These are phyloP conservation scores for Globisporangium carolinianum DNA, from an alignment of 352 stramenopile species.

Conservation along the genomic window DNA sequence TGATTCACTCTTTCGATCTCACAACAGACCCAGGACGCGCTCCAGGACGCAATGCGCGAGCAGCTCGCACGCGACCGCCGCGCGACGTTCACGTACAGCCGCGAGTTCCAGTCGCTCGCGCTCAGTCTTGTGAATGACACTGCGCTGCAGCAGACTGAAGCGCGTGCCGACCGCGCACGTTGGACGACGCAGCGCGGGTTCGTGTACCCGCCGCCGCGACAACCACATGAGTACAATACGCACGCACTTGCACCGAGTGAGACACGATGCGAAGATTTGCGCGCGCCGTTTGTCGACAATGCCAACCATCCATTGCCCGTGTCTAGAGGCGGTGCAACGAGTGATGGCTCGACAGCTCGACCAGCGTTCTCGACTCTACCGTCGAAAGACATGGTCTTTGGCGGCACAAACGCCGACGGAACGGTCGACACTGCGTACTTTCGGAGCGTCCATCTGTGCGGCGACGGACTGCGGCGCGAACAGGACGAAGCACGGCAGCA, in stretches of 20 bases:
- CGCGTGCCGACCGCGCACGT: slow-evolving; percentile 34
- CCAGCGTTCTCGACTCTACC: slow-evolving; percentile 74
- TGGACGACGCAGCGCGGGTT: slow-evolving; percentile 88
- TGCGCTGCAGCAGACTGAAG: slow-evolving; percentile 41
- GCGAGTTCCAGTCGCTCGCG: slow-evolving; percentile 83
- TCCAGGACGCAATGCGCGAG: slow-evolving; percentile 75
- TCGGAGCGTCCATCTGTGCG: slow-evolving; percentile 78
- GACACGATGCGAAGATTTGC: slow-evolving; percentile 77
- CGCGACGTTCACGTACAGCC: slow-evolving; percentile 83
- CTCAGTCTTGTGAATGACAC: slow-evolving; percentile 75
- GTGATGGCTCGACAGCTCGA: not conserved
- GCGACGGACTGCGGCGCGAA: slow-evolving; percentile 64
- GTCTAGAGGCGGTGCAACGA: slow-evolving; percentile 22
- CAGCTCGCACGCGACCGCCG: slow-evolving; percentile 42
- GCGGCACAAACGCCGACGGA: slow-evolving; percentile 69
- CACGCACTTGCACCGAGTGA: slow-evolving; percentile 65
- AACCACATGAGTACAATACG: slow-evolving; percentile 61
- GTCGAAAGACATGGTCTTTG: slow-evolving; percentile 86
- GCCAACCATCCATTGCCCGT: slow-evolving; percentile 58
- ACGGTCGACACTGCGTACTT: slow-evolving; percentile 73
- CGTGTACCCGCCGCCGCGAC: slow-evolving; percentile 72
- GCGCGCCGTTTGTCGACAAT: slow-evolving; percentile 82
- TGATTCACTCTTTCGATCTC: no score
- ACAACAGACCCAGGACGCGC: slow-evolving; percentile 80
- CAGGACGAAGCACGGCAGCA: slow-evolving; percentile 62